Conservation (phyloP, 495 filamentous ascomycete species). For the Penicillium alfredii region DNA sequence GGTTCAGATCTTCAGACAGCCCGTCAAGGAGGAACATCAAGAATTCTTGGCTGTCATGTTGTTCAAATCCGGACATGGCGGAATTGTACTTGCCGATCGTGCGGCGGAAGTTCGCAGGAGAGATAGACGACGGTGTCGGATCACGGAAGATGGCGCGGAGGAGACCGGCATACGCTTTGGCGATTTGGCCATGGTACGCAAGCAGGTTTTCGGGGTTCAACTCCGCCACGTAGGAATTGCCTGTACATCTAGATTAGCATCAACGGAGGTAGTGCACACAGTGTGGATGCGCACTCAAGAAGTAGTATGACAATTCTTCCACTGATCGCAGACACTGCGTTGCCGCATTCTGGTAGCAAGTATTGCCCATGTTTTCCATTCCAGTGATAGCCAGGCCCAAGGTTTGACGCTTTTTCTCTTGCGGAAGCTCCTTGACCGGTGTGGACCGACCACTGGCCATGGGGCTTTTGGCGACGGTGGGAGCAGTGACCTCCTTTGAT, state of each 20-base stretch:
- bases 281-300: conserved; percentile 51
- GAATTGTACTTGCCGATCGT: conserved; percentile 73
- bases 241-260: conserved; percentile 29
- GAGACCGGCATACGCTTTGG: conserved; percentile 69
- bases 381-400: conserved; percentile 52
- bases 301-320: conserved; percentile 87
- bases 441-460: conserved; percentile 56
- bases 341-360: conserved; percentile 98
- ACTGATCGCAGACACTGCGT: conserved; percentile 88
- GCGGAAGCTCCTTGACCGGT: conserved; percentile 49
- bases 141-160: conserved; percentile 64
- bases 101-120: conserved; percentile 72
- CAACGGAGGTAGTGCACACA: not conserved
- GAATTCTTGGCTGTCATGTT: conserved; percentile 97
- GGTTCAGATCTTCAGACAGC: conserved; percentile 89
- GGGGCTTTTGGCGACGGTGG: conserved; percentile 33
- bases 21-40: conserved; percentile 94
- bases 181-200: conserved; percentile 75
- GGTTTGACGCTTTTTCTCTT: conserved; percentile 64
- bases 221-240: conserved; percentile 64
- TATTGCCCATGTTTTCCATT: conserved; percentile 87
- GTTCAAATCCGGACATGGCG: conserved; percentile 87
- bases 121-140: conserved; percentile 53
- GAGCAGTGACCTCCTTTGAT: conserved; percentile 30
- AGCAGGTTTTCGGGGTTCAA: conserved; percentile 80